These are phyloP conservation scores for Phytophthora citricola DNA, from an alignment of 352 stramenopile species.

Conservation along the genomic window DNA sequence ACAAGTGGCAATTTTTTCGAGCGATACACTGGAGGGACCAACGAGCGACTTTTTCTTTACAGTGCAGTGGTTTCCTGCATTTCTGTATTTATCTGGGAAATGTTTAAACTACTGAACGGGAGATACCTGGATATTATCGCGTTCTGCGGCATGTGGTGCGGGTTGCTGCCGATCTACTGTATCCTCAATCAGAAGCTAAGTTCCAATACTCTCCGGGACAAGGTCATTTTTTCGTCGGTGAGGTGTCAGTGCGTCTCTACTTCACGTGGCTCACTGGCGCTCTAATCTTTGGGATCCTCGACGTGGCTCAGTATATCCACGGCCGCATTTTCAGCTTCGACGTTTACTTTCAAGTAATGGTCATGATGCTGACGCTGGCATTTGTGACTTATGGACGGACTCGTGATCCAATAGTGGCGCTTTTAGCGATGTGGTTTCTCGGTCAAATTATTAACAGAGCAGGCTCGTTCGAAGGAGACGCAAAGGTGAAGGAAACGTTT, in stretches of 20 bases:
- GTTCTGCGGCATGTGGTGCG: slow-evolving; percentile 7
- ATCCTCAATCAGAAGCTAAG: too few relatives aligned
- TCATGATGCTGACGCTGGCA: slow-evolving; percentile 4
- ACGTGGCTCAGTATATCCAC: slow-evolving; percentile 34
- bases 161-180: slow-evolving; percentile 16
- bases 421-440: slow-evolving; percentile 24
- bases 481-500: slow-evolving; percentile 7
- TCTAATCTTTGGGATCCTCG: slow-evolving; percentile 33
- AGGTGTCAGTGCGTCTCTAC: slow-evolving; percentile 11
- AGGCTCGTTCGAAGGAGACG: slow-evolving; percentile 7
- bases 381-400: slow-evolving; percentile 6
- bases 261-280: slow-evolving; percentile 28
- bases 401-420: slow-evolving; percentile 17
- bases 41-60: slow-evolving; percentile 7
- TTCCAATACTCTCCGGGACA: too few relatives aligned
- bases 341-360: slow-evolving; percentile 19
- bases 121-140: slow-evolving; percentile 1
- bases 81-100: background rate
- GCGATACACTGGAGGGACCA: slow-evolving; percentile 19
- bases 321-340: slow-evolving; percentile 31
- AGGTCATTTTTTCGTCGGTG: too few relatives aligned
- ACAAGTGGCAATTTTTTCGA: slow-evolving; percentile 34
- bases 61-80: slow-evolving; percentile 2
- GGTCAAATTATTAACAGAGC: slow-evolving; percentile 14
- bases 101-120: background rate